These are phyloP conservation scores for Eucalyptus viminalis DNA, from an alignment of 345 rosid species.

Conservation along the genomic window DNA sequence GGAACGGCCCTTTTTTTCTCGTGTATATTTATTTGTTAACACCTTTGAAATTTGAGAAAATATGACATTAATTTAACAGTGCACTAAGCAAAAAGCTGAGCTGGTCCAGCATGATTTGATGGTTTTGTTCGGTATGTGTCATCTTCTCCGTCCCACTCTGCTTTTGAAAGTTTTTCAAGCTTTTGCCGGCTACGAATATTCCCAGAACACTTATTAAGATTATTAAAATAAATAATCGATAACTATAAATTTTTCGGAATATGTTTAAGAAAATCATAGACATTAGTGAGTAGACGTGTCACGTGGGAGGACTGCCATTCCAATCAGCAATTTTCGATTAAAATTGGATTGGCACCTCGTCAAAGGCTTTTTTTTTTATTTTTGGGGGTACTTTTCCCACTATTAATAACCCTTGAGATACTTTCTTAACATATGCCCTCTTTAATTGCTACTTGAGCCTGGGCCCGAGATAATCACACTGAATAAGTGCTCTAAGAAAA, in stretches of 20 bases:
- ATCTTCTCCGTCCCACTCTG: background rate
- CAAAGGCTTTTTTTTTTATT: no score
- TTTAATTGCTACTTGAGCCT: background rate
- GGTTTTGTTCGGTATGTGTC: slow-evolving; percentile 19
- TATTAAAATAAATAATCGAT: background rate
- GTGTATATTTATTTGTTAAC: background rate
- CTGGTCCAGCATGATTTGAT: slow-evolving; percentile 87
- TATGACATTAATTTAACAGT: background rate
- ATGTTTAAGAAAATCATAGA: no score
- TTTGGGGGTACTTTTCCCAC: no score
- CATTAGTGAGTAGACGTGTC: no score
- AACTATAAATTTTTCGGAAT: background rate
- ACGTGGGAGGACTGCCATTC: no score
- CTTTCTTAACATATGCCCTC: background rate
- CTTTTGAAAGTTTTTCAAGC: background rate
- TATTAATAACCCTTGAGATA: background rate
- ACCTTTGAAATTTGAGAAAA: no score
- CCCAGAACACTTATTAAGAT: background rate
- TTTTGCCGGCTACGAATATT: background rate
- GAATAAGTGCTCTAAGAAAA: background rate
- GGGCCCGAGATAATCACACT: background rate
- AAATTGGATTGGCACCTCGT: fast-evolving
- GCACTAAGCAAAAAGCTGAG: background rate
- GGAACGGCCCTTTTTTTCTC: background rate
- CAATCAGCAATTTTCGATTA: fast-evolving